A percentile compares a stretch with the other conserved stretches of the same genome.
Conservation (phyloP, 148 eudicot species). For the Vaccinium macrocarpon region DNA sequence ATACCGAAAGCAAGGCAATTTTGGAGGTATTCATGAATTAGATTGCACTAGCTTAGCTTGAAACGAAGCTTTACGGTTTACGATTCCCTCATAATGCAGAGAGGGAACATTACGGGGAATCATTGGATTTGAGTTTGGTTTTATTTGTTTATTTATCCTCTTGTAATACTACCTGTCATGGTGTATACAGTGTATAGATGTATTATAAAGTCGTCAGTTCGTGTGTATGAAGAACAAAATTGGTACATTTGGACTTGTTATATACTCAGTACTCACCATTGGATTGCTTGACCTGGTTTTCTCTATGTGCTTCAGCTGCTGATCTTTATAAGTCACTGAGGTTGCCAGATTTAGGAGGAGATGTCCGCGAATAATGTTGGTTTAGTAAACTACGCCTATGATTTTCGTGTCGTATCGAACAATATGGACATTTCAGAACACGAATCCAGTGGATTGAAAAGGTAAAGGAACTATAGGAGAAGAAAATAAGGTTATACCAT, state of each 20-base stretch:
- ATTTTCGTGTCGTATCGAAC: neutral
- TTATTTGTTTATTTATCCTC: conserved; percentile 13
- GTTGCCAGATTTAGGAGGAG: neutral
- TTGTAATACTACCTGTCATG: conserved; percentile 13
- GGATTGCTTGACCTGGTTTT: neutral
- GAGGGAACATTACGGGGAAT: neutral
- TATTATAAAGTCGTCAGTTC: neutral
- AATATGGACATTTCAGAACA: neutral
- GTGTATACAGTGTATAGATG: neutral
- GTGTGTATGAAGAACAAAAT: conserved; percentile 3
- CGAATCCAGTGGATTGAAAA: neutral
- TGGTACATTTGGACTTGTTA: neutral
- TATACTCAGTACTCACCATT: neutral
- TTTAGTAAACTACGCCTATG: neutral
- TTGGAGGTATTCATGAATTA: neutral
- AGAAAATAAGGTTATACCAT: neutral
- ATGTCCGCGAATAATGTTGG: neutral
- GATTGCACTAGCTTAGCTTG: neutral
- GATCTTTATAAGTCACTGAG: neutral
- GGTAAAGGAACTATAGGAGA: neutral
- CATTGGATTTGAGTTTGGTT: neutral
- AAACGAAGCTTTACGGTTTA: neutral
- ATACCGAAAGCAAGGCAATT: neutral
- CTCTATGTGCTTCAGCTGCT: neutral
- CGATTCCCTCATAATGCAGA: neutral